phyloP scores from a whole-genome alignment of 2,329 filamentous ascomycete genomes.

The Davidsoniella eucalypti region DNA sequence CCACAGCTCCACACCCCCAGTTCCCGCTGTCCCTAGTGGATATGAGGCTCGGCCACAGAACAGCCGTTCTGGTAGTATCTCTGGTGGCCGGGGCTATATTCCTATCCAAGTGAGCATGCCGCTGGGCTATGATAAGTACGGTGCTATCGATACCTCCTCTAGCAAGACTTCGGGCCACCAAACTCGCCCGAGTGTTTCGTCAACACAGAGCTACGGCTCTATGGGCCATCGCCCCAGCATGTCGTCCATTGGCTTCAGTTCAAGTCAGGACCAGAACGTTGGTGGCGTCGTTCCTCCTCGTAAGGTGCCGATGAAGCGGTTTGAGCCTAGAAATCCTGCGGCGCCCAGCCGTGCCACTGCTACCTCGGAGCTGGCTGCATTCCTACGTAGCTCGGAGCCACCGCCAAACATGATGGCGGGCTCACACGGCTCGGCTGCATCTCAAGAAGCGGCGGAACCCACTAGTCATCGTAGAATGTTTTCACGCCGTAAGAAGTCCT shows the following conservation, averaged over 20 bases:
- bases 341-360: conserved; percentile 28
- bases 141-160: conserved; percentile 17
- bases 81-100: conserved; percentile 27
- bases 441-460: neutral
- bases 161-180: conserved; percentile 14
- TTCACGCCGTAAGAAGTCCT: conserved; percentile 11
- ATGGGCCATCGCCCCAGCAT: neutral
- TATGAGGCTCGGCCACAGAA: conserved; percentile 21
- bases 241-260: conserved; percentile 2
- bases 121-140: conserved; percentile 27
- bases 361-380: conserved; percentile 56
- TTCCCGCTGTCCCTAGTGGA: conserved; percentile 16
- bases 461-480: conserved; percentile 14
- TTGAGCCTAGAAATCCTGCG: conserved; percentile 37
- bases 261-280: conserved; percentile 14
- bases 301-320: conserved; percentile 36
- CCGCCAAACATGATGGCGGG: conserved; percentile 20
- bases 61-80: conserved; percentile 17
- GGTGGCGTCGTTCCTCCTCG: conserved; percentile 18
- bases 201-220: conserved; percentile 1
- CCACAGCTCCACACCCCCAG: conserved; percentile 17
- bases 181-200: conserved; percentile 8
- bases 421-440: neutral
- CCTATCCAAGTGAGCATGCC: conserved; percentile 37
- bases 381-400: conserved; percentile 52